These are phyloP conservation scores for Pluteus cervinus DNA, from an alignment of 768 basidiomycete species.

Conservation along the genomic window DNA sequence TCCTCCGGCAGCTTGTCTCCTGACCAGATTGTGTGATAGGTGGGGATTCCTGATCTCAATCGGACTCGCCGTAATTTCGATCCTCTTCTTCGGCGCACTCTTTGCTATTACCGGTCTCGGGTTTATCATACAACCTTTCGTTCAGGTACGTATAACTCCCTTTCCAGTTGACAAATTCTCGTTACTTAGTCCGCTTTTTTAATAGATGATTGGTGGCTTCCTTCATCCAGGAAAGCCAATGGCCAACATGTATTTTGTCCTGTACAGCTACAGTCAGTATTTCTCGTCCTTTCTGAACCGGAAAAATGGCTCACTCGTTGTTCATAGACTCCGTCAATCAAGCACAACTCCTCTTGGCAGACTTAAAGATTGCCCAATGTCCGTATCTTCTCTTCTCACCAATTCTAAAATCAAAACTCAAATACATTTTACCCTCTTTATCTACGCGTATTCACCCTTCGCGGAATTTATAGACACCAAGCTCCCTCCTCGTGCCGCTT, in stretches of 20 bases:
- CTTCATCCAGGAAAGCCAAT: conserved; percentile 57
- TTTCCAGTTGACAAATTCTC: too few species aligned
- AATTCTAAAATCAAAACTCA: conserved; percentile 32
- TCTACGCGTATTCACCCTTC: too few species aligned
- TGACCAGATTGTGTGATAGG: too few species aligned
- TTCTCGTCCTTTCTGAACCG: too few species aligned
- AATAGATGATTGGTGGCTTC: conserved; percentile 54
- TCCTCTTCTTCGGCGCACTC: conserved; percentile 40
- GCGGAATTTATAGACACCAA: conserved; percentile 29
- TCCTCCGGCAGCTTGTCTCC: too few species aligned
- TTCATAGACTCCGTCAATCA: conserved; percentile 44
- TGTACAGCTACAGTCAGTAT: conserved; percentile 45
- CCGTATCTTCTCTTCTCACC: too few species aligned
- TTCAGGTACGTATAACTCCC: too few species aligned
- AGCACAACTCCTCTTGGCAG: conserved; percentile 35
- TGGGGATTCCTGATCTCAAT: conserved; percentile 44
- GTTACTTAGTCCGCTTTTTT: conserved; percentile 21
- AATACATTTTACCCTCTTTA: too few species aligned
- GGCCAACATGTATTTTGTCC: conserved; percentile 61
- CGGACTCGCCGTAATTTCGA: conserved; percentile 38
- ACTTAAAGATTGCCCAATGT: conserved; percentile 46
- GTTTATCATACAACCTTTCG: too few species aligned
- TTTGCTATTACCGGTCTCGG: too few species aligned
- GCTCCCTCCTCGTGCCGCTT: conserved; percentile 42
- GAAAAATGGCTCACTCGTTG: too few species aligned